Base-by-base conservation (phyloP, 2,329 filamentous ascomycete genomes). In the Cryphonectria parasitica region DNA sequence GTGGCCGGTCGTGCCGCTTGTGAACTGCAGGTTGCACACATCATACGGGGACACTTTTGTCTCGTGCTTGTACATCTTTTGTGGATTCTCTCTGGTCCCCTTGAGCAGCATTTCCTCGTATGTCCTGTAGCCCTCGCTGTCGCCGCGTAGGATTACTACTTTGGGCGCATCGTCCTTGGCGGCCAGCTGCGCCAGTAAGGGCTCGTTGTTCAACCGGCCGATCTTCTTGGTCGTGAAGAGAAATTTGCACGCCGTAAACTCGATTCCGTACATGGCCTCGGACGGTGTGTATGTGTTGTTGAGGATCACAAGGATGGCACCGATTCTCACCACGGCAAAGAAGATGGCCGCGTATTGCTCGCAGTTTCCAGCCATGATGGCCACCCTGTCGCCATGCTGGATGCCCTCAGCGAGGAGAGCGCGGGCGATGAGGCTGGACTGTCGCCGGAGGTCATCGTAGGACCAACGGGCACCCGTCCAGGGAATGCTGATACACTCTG, bases 231-330 rank as follows among this genome's bases (percentile, higher is more conserved):
- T 92, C 10, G 91, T 92, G 80, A 95, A 94, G 56, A 95, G 84
- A 3, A 94, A 78, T 75, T 89, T 91, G 81, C 90, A 93, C 74
- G 88, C 89, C 22, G 91, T 89, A 76, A 94, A 92, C 68, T 87
- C 86, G 39, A 95, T 79, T 13, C 90, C 92, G 79, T 92, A 91
- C 77, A 89, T 86, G 64, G 91, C 89, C 80, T 95, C 92, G 1
- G 86, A 88, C 2, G 90, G 85, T 1, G 92, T 95, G 78, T 95
- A 95, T 0, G 92, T 95, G 80, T 94, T 95, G 82, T 95, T 95
- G 74, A 95, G 82, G 61, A 94, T 93, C 39, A 94, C 92, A 67
- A 94, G 83, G 62, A 91, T 89, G 63, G 87, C 89, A 13, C 90
- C 90, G 25, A 92, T 85, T 63, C 88, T 85, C 56, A 90, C 89